Conservation (phyloP, 768 basidiomycete genomes). For the Tulasnella sp. region DNA sequence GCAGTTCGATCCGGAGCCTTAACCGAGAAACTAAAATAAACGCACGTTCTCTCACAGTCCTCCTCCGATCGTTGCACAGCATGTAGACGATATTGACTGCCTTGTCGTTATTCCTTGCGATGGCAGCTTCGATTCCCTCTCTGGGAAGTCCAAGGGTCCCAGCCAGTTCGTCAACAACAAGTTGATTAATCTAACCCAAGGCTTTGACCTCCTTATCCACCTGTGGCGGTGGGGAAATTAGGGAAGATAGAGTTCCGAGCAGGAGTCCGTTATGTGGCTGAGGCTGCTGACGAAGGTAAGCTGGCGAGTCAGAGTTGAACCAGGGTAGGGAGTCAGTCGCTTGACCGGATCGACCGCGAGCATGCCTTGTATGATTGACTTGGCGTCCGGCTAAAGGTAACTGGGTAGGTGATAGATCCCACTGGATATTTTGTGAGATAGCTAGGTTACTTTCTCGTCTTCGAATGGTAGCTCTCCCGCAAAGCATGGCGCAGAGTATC, state of each 20-base stretch:
- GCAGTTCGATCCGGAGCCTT: not conserved
- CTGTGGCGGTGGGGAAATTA: slow-evolving; percentile 58
- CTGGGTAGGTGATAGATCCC: slow-evolving; percentile 67
- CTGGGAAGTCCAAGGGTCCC: slow-evolving; percentile 66
- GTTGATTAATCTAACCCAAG: slow-evolving; percentile 86
- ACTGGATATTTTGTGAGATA: slow-evolving; percentile 93
- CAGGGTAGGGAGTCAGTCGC: slow-evolving; percentile 92
- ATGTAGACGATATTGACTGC: slow-evolving; percentile 96
- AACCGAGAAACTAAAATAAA: not conserved
- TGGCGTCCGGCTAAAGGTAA: slow-evolving; percentile 74
- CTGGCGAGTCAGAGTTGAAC: slow-evolving; percentile 77
- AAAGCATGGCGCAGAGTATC: slow-evolving; percentile 98
- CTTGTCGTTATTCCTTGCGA: slow-evolving; percentile 83
- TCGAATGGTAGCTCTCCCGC: slow-evolving; percentile 94
- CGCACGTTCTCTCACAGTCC: slow-evolving; percentile 79
- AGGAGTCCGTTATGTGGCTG: slow-evolving; percentile 66
- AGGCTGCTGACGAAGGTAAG: slow-evolving; percentile 70
- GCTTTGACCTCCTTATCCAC: slow-evolving; percentile 82
- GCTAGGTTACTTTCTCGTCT: slow-evolving; percentile 86
- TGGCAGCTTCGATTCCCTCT: slow-evolving; percentile 83
- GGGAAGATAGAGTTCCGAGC: slow-evolving; percentile 64
- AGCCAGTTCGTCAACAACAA: slow-evolving; percentile 79
- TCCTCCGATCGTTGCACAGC: slow-evolving; percentile 81
- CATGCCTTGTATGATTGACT: slow-evolving; percentile 78
- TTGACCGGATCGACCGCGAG: slow-evolving; percentile 91